Percentiles rank a stretch among this genome's conserved stretches.
phyloP scores from a whole-genome alignment of 176 grass and related monocot species.

The Phragmites australis region DNA sequence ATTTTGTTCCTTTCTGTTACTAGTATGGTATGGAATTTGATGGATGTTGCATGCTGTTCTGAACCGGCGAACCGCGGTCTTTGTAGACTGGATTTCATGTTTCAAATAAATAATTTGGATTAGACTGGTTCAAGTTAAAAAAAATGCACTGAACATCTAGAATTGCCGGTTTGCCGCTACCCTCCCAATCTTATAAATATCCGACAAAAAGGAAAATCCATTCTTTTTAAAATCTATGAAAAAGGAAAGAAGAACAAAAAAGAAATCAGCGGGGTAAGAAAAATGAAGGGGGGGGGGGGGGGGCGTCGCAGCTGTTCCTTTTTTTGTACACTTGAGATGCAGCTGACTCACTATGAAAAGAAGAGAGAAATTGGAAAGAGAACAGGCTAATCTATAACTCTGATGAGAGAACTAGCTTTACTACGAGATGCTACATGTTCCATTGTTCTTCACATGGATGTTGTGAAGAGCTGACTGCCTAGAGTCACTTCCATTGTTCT shows the following conservation, averaged over 20 bases:
- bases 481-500: slow-evolving; percentile 78
- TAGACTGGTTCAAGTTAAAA: too few species aligned
- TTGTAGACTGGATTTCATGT: too few species aligned
- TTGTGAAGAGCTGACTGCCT: slow-evolving; percentile 91
- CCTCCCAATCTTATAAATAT: slow-evolving; percentile 5
- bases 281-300: slow-evolving; percentile 23
- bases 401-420: slow-evolving; percentile 31
- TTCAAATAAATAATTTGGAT: too few species aligned
- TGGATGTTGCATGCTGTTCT: too few species aligned
- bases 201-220: slow-evolving; percentile 11
- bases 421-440: slow-evolving; percentile 22
- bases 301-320: slow-evolving; percentile 47
- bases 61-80: too few species aligned
- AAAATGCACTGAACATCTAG: slow-evolving; percentile 7
- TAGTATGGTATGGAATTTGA: too few species aligned
- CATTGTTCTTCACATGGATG: slow-evolving; percentile 48
- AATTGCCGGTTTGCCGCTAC: slow-evolving; percentile 14
- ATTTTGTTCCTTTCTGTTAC: too few species aligned
- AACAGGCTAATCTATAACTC: slow-evolving; percentile 39
- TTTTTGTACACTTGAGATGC: slow-evolving; percentile 75
- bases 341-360: slow-evolving; percentile 43
- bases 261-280: slow-evolving; percentile 5
- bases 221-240: slow-evolving; percentile 29
- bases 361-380: slow-evolving; percentile 18
- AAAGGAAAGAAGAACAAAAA: not conserved